Evolutionary conservation across 2,329 filamentous ascomycete species (phyloP), one percentile per base, ranked within the genome.

Genomic region (Fusarium transvaalense): DNA sequence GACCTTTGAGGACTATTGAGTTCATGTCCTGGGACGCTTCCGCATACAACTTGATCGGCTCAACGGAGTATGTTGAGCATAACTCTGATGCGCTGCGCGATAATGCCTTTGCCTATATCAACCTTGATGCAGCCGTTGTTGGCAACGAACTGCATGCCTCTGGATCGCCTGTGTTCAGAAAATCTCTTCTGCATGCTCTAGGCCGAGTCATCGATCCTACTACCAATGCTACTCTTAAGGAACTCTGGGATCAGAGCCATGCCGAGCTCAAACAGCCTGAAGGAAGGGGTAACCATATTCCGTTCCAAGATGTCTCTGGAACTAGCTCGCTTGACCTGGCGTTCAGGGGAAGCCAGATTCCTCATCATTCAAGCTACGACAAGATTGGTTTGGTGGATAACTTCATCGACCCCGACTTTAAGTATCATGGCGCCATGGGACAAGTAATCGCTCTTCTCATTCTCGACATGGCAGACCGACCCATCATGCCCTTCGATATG

Each of bases 1-100:
- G 92, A 27, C 96, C 96, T 2, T 84, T 97, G 17, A 91, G 96
- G n/a, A 97, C 93, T 5, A 97, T 99, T 68, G 92, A 97, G 77
- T 98, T 99, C 78, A 94, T 94, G 75, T 97, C 93, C 34, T 99
- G 96, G 96, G 96, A 99, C 78, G 96, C 88, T 6, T 91, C 91
- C 71, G 93, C 95, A 78, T 98, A 97, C 82, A 97, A 97, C 78
- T 82, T 96, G 45, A 92, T 97, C 60, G 96, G 96, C 10, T 97
- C 93, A 13, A 98, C 96, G 3, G 96, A 99, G 78, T 95, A 92
- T 74, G 96, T 99, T 45, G 96, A 99, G 80, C 91, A 92, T 46
- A 90, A 95, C 71, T 83, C 93, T 29, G 89, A 94, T 0, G 78
- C 82, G 5, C 84, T 99, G 9, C 90, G 92, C 41, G 82, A 86